phyloP scores from a whole-genome alignment of 371 early-diverging fungal species.

The Phascolomyces articulosus region DNA sequence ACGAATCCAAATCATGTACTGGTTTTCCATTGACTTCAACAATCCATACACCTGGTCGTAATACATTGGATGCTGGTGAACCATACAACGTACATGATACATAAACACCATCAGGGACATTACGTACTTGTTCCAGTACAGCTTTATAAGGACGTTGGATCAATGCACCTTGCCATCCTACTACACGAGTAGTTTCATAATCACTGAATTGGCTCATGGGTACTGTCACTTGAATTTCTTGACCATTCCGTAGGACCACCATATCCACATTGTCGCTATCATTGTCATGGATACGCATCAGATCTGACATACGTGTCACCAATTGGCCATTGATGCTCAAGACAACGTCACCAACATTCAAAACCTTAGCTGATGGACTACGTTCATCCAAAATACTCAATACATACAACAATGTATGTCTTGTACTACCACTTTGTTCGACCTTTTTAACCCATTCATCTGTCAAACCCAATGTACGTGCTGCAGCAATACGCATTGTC shows the following conservation, averaged over 20 bases:
- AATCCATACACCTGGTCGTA: constrained; percentile 53
- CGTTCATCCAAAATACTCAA: constrained; percentile 60
- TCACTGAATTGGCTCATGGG: constrained; percentile 59
- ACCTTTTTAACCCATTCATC: constrained; percentile 80
- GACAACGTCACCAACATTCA: constrained; percentile 87
- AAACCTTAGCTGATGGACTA: constrained; percentile 57
- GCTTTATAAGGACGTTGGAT: constrained; percentile 83
- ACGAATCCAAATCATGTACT: constrained; percentile 50
- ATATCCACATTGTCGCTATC: constrained; percentile 36
- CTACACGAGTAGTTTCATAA: constrained; percentile 61
- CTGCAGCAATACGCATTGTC: constrained; percentile 80
- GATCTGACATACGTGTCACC: constrained; percentile 73
- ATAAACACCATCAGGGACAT: constrained; percentile 76
- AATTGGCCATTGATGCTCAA: constrained; percentile 73
- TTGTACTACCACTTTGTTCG: constrained; percentile 63
- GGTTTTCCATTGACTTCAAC: constrained; percentile 59
- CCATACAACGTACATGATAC: constrained; percentile 75
- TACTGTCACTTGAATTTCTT: constrained; percentile 48
- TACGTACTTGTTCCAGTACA: constrained; percentile 78
- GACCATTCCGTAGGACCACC: constrained; percentile 68
- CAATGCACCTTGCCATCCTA: constrained; percentile 88
- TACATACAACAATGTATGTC: constrained; percentile 72
- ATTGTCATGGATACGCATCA: constrained; percentile 44
- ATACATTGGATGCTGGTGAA: constrained; percentile 64
- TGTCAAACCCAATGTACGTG: constrained; percentile 77